Evolutionary conservation across 2,329 filamentous ascomycete genomes (phyloP).

Genomic region (Fusarium zealandicum): DNA sequence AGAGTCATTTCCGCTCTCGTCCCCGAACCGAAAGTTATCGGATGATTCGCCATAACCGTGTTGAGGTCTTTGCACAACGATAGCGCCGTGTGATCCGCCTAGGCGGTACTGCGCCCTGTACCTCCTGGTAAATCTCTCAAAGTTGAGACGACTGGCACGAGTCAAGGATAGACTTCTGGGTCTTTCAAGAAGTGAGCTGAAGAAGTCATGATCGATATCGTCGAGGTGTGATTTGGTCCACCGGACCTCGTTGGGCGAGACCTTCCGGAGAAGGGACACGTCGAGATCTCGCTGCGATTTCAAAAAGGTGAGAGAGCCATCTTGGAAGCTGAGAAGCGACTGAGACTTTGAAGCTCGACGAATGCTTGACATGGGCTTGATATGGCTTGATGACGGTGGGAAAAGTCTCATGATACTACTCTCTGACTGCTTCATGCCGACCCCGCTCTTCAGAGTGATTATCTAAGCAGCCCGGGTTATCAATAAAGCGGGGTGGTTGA

Average conservation of each 20-base stretch:
- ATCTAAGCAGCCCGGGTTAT: no score
- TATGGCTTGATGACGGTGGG: no score
- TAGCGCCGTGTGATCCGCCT: neutral
- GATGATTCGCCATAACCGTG: neutral
- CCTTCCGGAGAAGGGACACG: neutral
- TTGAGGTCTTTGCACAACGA: neutral
- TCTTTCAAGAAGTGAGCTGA: neutral
- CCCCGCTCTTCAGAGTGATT: no score
- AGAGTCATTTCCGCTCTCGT: no score
- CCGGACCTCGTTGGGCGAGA: neutral
- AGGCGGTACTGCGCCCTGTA: slow-evolving; percentile 1
- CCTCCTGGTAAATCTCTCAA: neutral
- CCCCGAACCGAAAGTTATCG: neutral
- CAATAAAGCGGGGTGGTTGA: no score
- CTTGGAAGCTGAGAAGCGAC: neutral
- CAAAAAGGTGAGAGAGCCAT: neutral
- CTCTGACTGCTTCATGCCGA: no score
- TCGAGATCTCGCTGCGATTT: neutral
- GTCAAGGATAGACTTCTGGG: neutral
- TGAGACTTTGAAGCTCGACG: neutral
- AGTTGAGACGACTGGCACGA: neutral
- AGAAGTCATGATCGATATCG: neutral
- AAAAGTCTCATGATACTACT: no score
- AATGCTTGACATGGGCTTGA: no score
- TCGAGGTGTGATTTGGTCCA: slow-evolving; percentile 15